Percentiles rank a stretch among this genome's conserved stretches.
Conservation (phyloP, 73 alveolate genomes). For the Uronychia setigera region DNA sequence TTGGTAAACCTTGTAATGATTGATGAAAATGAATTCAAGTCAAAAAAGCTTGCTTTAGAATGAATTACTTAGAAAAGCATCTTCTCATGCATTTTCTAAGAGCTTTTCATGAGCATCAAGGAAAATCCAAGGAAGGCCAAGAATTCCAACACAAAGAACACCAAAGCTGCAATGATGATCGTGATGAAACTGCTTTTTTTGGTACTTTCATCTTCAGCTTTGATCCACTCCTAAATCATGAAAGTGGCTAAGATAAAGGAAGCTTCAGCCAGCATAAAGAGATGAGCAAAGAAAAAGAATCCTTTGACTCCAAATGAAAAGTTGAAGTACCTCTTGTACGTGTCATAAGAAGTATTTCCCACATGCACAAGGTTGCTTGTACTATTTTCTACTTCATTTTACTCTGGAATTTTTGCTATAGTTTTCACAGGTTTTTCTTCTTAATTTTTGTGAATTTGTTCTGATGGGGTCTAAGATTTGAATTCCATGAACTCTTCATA, state of each 20-base stretch:
- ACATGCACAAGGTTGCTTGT: neutral
- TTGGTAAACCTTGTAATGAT: constrained; percentile 80
- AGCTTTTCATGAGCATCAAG: neutral
- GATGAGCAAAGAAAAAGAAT: neutral
- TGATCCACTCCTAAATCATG: neutral
- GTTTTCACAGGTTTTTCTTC: neutral
- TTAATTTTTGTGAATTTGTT: neutral
- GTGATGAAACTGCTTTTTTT: neutral
- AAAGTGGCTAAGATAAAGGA: neutral
- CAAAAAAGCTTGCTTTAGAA: constrained; percentile 58
- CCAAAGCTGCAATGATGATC: neutral
- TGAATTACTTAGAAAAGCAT: constrained; percentile 48
- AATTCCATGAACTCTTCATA: neutral
- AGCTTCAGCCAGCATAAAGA: neutral
- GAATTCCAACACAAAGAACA: neutral
- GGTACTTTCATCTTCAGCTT: neutral
- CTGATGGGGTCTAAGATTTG: neutral
- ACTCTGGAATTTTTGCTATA: neutral
- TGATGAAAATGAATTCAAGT: constrained; percentile 67
- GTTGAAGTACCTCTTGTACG: neutral
- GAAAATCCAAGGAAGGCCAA: neutral
- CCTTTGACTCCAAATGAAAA: neutral
- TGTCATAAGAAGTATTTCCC: neutral
- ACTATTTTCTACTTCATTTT: neutral
- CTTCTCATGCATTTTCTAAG: constrained; percentile 26